These are phyloP conservation scores for Hyphodiscus sp. DNA, from an alignment of 2,329 filamentous ascomycete species.

Conservation along the genomic window DNA sequence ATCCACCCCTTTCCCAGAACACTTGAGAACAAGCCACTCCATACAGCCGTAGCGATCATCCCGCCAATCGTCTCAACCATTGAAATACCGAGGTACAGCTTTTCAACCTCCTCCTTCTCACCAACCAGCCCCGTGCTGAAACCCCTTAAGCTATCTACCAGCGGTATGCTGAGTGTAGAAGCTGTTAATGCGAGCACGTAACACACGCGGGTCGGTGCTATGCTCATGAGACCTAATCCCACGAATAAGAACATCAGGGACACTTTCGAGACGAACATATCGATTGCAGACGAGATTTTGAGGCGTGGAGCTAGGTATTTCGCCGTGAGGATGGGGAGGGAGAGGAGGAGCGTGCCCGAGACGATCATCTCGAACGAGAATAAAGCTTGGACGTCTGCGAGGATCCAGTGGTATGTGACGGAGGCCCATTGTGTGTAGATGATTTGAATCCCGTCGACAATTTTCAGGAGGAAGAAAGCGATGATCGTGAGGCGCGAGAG, in stretches of 20 bases:
- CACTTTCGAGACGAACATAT: constrained; percentile 11
- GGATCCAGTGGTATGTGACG: constrained; percentile 9
- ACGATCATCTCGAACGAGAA: constrained; percentile 11
- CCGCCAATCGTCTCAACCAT: constrained; percentile 12
- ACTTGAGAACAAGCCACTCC: constrained; percentile 8
- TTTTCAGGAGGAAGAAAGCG: constrained; percentile 10
- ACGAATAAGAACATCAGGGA: neutral
- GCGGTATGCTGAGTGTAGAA: constrained; percentile 4
- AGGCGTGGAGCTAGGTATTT: constrained; percentile 1
- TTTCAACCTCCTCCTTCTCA: constrained; percentile 8
- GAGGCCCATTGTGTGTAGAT: constrained; percentile 14
- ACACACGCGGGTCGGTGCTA: constrained; percentile 4
- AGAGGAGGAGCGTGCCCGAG: constrained; percentile 7
- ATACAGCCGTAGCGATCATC: constrained; percentile 10
- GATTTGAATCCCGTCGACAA: constrained; percentile 2
- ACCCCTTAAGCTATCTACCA: constrained; percentile 10
- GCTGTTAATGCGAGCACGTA: constrained; percentile 6
- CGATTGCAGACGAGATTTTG: neutral
- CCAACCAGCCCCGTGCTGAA: constrained; percentile 10
- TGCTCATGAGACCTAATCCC: constrained; percentile 5
- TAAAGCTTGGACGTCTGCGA: constrained; percentile 11
- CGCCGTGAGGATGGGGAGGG: constrained; percentile 2
- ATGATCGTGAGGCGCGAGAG: constrained; percentile 8
- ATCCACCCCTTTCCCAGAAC: constrained; percentile 5
- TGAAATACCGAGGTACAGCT: constrained; percentile 18